A percentile compares a stretch with the other conserved stretches of the same genome.
Evolutionary conservation across 2,329 filamentous ascomycete genomes (phyloP).

Genomic region (Falciphora oryzae): DNA sequence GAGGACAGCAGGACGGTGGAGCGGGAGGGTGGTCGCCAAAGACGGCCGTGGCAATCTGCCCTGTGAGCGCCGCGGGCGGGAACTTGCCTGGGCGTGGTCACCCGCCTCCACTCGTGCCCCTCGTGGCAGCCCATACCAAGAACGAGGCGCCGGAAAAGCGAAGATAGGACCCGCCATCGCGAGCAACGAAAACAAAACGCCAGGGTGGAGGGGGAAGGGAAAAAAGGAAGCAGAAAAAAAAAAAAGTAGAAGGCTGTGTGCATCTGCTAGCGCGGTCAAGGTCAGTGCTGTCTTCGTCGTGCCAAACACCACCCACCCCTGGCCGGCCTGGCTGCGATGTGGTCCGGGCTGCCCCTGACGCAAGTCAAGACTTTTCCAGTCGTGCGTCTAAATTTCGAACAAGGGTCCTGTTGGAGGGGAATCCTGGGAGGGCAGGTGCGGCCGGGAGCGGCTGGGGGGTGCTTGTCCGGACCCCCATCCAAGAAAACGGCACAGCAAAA

Average conservation of each 20-base stretch:
- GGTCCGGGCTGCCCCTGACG: not conserved
- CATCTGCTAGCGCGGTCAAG: no score
- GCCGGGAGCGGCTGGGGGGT: not conserved
- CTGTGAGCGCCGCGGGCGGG: not conserved
- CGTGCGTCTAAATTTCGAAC: not conserved
- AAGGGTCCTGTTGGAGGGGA: not conserved
- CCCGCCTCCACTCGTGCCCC: not conserved
- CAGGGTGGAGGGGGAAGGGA: no score
- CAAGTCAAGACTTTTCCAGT: not conserved
- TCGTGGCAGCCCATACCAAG: not conserved
- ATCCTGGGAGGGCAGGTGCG: not conserved
- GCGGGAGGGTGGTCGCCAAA: not conserved
- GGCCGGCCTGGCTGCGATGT: not conserved
- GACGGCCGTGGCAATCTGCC: not conserved
- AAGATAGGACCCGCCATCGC: not conserved
- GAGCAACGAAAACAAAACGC: not conserved
- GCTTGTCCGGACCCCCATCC: not conserved
- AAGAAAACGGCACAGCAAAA: not conserved
- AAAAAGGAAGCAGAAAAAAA: not conserved
- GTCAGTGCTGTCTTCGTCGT: no score
- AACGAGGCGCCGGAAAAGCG: not conserved
- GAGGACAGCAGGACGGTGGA: not conserved
- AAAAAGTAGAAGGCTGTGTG: not conserved
- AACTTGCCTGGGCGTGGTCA: not conserved
- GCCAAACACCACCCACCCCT: not conserved